Evolutionary conservation across 192 early-diverging fungal species (phyloP).

Genomic region (Dissophora ornata): DNA sequence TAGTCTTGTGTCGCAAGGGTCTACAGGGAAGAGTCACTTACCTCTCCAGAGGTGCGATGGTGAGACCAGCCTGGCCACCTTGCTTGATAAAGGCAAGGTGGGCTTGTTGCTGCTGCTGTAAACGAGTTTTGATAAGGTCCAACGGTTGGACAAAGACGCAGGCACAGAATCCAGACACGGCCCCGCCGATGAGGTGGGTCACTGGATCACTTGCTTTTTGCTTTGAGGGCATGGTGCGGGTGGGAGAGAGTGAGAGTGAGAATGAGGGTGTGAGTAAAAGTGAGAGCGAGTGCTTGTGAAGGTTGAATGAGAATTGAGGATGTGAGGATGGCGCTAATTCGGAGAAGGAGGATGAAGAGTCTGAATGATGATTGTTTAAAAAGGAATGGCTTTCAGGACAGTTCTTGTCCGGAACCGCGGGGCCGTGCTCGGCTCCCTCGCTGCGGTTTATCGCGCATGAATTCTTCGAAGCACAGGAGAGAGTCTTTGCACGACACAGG

Average conservation of each 20-base stretch:
- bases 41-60: slow-evolving; percentile 61
- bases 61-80: slow-evolving; percentile 55
- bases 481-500: too few relatives aligned
- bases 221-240: slow-evolving; percentile 9
- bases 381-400: too few relatives aligned
- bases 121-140: slow-evolving; percentile 85
- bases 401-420: too few relatives aligned
- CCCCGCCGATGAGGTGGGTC: slow-evolving; percentile 81
- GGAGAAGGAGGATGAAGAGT: too few relatives aligned
- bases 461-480: too few relatives aligned
- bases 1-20: too few relatives aligned
- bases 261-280: not conserved
- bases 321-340: not conserved
- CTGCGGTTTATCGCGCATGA: too few relatives aligned
- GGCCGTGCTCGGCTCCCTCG: too few relatives aligned
- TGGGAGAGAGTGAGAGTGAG: not conserved
- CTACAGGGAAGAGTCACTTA: too few relatives aligned
- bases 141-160: slow-evolving; percentile 90
- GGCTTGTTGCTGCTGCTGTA: slow-evolving; percentile 75
- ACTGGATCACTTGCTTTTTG: slow-evolving; percentile 54
- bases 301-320: too few relatives aligned
- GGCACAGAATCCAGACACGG: slow-evolving; percentile 78
- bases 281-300: not conserved
- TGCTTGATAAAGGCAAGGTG: slow-evolving; percentile 63
- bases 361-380: too few relatives aligned